A percentile compares a stretch with the other conserved stretches of the same genome.
Conservation (phyloP, 2,329 filamentous ascomycete species). For the Neonectria faginata region DNA sequence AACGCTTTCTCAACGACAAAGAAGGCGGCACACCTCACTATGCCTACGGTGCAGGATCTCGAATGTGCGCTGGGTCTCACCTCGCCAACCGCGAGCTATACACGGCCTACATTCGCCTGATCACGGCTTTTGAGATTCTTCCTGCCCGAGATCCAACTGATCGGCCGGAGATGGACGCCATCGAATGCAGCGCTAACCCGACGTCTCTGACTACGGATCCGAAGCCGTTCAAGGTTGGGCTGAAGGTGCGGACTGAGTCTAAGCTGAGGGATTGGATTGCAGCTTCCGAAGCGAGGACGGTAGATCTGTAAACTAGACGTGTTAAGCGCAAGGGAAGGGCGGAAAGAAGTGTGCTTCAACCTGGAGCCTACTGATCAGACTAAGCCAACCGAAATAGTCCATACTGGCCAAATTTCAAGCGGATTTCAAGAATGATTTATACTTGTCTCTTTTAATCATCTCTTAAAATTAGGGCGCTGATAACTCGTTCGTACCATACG, state of each 20-base stretch:
- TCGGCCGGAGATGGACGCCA: slow-evolving; percentile 64
- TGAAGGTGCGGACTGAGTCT: slow-evolving; percentile 57
- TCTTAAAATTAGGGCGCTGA: too few species aligned
- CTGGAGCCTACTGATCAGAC: too few species aligned
- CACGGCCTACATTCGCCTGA: slow-evolving; percentile 68
- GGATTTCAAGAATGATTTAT: too few species aligned
- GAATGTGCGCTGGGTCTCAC: slow-evolving; percentile 73
- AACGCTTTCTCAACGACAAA: slow-evolving; percentile 72
- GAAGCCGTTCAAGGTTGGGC: slow-evolving; percentile 67
- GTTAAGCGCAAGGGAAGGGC: too few species aligned
- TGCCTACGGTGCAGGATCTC: slow-evolving; percentile 70
- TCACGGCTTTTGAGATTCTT: slow-evolving; percentile 68
- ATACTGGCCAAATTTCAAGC: too few species aligned
- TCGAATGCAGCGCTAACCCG: slow-evolving; percentile 68
- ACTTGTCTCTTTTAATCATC: too few species aligned
- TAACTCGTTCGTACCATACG: too few species aligned
- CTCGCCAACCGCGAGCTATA: slow-evolving; percentile 73
- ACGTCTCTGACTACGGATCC: slow-evolving; percentile 71
- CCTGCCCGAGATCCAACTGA: slow-evolving; percentile 59
- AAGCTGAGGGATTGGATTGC: slow-evolving; percentile 64
- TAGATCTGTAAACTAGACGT: slow-evolving; percentile 46
- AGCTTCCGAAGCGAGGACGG: slow-evolving; percentile 64
- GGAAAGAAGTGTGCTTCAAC: too few species aligned
- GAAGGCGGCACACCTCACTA: slow-evolving; percentile 70
- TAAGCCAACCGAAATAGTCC: too few species aligned